These are phyloP conservation scores for Pythium chondricola DNA, from an alignment of 352 stramenopile genomes.

Conservation along the genomic window DNA sequence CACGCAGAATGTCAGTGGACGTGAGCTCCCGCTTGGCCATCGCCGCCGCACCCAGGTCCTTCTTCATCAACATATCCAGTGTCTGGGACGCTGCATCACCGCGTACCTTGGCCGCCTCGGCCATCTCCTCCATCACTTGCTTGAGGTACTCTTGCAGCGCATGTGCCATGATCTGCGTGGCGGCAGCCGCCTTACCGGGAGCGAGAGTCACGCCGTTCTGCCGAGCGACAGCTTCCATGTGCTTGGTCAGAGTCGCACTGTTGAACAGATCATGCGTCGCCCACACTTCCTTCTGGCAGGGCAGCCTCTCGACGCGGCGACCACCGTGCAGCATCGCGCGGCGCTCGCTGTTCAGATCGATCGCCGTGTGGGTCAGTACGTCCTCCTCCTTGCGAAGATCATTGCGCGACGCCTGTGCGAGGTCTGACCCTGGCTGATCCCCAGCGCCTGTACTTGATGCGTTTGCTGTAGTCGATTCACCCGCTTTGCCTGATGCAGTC, in stretches of 20 bases:
- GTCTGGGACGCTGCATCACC: constrained; percentile 43
- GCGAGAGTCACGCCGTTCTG: constrained; percentile 54
- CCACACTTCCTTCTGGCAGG: constrained; percentile 76
- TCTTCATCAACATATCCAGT: constrained; percentile 44
- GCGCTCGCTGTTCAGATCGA: constrained; percentile 67
- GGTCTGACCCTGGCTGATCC: constrained; percentile 26
- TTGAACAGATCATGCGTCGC: constrained; percentile 81
- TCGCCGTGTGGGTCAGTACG: constrained; percentile 77
- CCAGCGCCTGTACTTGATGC: too few relatives aligned
- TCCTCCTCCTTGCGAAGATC: constrained; percentile 82
- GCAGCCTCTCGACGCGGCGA: constrained; percentile 38
- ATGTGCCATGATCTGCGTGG: constrained; percentile 77
- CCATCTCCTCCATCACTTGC: constrained; percentile 84
- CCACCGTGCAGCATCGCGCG: constrained; percentile 73
- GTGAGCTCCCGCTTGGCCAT: constrained; percentile 56
- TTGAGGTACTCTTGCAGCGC: constrained; percentile 83
- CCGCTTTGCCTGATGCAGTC: too few relatives aligned
- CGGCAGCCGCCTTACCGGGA: constrained; percentile 14
- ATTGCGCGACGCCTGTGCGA: constrained; percentile 50
- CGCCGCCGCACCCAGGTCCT: constrained; percentile 16
- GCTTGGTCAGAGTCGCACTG: constrained; percentile 37
- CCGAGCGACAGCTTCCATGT: constrained; percentile 47
- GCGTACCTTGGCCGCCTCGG: constrained; percentile 71
- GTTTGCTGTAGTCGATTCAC: neutral
- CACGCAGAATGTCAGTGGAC: constrained; percentile 72